phyloP scores from a whole-genome alignment of 257 asterid species.

The Solanum habrochaites region DNA sequence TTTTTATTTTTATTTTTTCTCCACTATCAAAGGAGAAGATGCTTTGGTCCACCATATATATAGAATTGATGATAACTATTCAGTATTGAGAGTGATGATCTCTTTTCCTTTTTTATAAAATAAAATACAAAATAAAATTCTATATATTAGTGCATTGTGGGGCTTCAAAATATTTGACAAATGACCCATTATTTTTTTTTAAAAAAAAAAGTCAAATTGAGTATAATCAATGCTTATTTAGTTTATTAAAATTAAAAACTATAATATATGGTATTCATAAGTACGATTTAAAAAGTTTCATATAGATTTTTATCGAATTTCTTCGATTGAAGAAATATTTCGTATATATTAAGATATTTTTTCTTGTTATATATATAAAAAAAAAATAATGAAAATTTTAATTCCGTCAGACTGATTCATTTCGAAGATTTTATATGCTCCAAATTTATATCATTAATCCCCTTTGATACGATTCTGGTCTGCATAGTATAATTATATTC shows the following conservation, averaged over 20 bases:
- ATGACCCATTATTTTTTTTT: neutral
- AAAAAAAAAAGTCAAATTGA: neutral
- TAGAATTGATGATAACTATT: neutral
- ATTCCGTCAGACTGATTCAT: too few species aligned
- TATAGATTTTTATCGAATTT: neutral
- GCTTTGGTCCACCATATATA: neutral
- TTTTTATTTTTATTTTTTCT: neutral
- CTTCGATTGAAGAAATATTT: neutral
- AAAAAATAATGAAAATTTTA: neutral
- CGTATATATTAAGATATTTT: neutral
- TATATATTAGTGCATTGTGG: neutral
- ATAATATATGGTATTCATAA: neutral
- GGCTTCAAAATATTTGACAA: neutral
- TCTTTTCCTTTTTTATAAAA: neutral
- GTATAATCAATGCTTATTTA: neutral
- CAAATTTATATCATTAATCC: neutral
- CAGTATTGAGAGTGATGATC: neutral
- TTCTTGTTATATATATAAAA: neutral
- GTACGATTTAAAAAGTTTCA: neutral
- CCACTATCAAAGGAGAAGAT: slow-evolving; percentile 3
- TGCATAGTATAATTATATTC: neutral
- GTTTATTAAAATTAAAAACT: neutral
- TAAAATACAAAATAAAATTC: neutral
- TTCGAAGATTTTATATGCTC: neutral
- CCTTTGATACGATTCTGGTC: neutral